Base-by-base conservation (phyloP, 495 filamentous ascomycete genomes). In the Daldinia grandis region DNA sequence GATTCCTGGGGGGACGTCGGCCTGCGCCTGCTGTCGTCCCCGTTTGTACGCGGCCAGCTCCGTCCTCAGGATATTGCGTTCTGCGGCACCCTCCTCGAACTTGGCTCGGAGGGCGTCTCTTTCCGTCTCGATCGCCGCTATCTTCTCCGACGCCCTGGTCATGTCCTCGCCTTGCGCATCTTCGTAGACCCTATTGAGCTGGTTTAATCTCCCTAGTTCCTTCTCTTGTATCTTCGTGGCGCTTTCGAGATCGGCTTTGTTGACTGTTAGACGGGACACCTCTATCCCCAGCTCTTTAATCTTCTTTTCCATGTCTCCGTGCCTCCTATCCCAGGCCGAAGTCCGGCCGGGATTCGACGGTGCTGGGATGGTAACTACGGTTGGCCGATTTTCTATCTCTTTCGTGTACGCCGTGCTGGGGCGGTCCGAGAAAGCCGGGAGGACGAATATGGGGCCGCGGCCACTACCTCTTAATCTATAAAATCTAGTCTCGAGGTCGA, bases 391-490 rank as follows among this genome's bases (percentile, higher is more conserved):
- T 72, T 85, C 84, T 19, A 81, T 71, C 51, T 78, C 71, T 17
- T 76, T 71, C 6, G 82, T 85, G 30, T 79, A 66, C 57, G 68
- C 73, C 47, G 78, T 79, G 33, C 65, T 81, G 0, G 84, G 81
- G 63, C 85, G 84, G 28, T 78, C 69, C 17, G 75, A 72, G 59
- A 79, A 81, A 12, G 82, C 85, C 2, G 85, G 85, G 49, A 86
- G 72, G 24, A 87, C 77, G 66, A 87, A 87, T 57, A 87, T 67
- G 0, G 81, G 78, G 6, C 65, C 69, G 49, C 66, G 71, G 4
- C 81, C 82, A n/a, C 73, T 74, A 17, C 74, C 74, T 12, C 78
- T 76, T 0, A 87, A 51, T 4, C 85, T 81, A 66, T 84, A 85
- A 62, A 82, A 85, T 10, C 84, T 73, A 9, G 84, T 83, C 1